Base-by-base conservation (phyloP, 495 filamentous ascomycete species). In the Penicillium daleae region DNA sequence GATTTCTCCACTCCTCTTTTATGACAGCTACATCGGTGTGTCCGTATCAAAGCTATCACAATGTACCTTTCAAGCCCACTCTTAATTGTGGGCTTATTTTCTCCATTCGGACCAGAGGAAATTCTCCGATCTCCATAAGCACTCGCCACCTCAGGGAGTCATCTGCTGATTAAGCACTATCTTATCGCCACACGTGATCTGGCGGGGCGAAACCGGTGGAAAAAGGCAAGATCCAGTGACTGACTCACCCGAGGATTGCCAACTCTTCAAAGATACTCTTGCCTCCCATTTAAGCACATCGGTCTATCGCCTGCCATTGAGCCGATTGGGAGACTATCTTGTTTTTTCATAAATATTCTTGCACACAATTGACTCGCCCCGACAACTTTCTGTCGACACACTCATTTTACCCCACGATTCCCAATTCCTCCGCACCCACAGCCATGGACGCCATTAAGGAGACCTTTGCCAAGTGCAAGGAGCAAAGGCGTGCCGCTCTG, bases 401-500 rank as follows among this genome's bases (percentile, higher is more conserved):
- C 55, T 63, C 50, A 31, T 66, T 57, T 62, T 59, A 48, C 68
- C 58, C 68, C 66, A 59, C 59, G 44, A 46, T 49, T 15, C 27
- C 60, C 55, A 46, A 57, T 63, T 19, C 27, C 29, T 37, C n/a
- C 42, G 56, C 56, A 24, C 21, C 53, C 32, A 54, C 29, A 66
- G 75, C 52, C 57, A 89, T 90, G 89, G 94, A 97, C 63, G 83
- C 74, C 50, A 90, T 99, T 67, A 96, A 91, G 80, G 77, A 87
- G 68, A 90, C 92, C 6, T 99, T 99, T 73, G 87, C 87, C 66
- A 88, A 87, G 83, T 96, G 92, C 85, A 95, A 92, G 81, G 85
- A 86, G 69, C 74, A 84, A 61, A 76, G 80, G 61, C 82, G 78
- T 63, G 77, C 83, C 33, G 94, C 95, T 51, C 82, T 99, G 52